A percentile compares a stretch with the other conserved stretches of the same genome.
phyloP scores from a whole-genome alignment of 495 filamentous ascomycete genomes.

The Aspergillus sparsus region DNA sequence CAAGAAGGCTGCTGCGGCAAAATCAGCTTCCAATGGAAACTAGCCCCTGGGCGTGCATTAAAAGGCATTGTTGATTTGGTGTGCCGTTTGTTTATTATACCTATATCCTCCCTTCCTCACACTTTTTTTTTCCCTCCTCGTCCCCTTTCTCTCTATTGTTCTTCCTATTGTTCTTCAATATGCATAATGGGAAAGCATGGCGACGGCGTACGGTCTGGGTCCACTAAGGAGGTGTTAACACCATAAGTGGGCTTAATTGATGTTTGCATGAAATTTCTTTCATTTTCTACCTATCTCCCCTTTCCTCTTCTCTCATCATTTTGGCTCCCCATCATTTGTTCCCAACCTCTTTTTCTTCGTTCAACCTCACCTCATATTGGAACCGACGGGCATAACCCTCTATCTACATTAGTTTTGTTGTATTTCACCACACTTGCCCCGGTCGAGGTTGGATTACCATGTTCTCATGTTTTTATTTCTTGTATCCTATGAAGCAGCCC shows the following conservation, averaged over 20 bases:
- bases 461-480: slow-evolving; percentile 9
- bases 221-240: slow-evolving; percentile 17
- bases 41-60: slow-evolving; percentile 16
- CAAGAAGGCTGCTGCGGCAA: slow-evolving; percentile 28
- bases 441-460: too few relatives aligned
- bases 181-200: slow-evolving; percentile 38
- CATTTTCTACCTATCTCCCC: slow-evolving; percentile 9
- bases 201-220: slow-evolving; percentile 35
- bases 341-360: slow-evolving; percentile 7
- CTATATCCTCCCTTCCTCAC: slow-evolving; percentile 20
- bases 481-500: slow-evolving; percentile 13
- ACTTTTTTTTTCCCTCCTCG: slow-evolving; percentile 14
- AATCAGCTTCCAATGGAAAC: slow-evolving; percentile 33
- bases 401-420: slow-evolving; percentile 2
- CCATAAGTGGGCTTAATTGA: slow-evolving; percentile 26
- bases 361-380: slow-evolving; percentile 11
- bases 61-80: slow-evolving; percentile 16
- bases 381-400: slow-evolving; percentile 15
- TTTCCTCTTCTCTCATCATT: slow-evolving; percentile 7
- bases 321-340: slow-evolving; percentile 17
- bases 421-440: slow-evolving; percentile 5
- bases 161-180: slow-evolving; percentile 25
- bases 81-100: slow-evolving; percentile 14
- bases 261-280: slow-evolving; percentile 29
- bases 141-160: slow-evolving; percentile 15